Percentiles rank a stretch among this genome's conserved stretches.
These are phyloP conservation scores for Spinacia oleracea DNA, from an alignment of 179 eudicot genomes.

Conservation along the genomic window DNA sequence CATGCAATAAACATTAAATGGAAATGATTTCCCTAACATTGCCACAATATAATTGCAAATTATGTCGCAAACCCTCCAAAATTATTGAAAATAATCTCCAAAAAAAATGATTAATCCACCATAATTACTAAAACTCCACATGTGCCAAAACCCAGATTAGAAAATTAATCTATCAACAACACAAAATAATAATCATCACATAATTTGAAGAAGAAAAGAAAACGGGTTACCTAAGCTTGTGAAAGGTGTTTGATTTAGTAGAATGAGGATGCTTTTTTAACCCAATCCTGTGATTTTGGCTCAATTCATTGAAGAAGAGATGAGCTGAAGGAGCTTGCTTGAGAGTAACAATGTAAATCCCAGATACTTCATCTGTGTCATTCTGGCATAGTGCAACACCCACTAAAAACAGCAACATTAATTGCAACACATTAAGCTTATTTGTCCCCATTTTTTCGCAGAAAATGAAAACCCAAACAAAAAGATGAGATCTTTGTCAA, in stretches of 20 bases:
- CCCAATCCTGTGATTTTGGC: slow-evolving; percentile 21
- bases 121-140: slow-evolving; percentile 24
- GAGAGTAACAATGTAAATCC: slow-evolving; percentile 83
- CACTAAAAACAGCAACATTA: slow-evolving; percentile 21
- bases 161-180: neutral
- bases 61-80: slow-evolving; percentile 3
- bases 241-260: slow-evolving; percentile 43
- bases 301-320: slow-evolving; percentile 36
- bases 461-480: neutral
- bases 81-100: neutral
- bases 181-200: neutral
- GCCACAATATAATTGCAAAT: neutral
- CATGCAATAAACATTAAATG: slow-evolving; percentile 11
- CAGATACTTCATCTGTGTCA: slow-evolving; percentile 43
- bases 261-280: slow-evolving; percentile 37
- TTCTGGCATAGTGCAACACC: slow-evolving; percentile 43
- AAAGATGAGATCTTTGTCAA: slow-evolving; percentile 9
- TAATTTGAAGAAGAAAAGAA: neutral
- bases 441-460: neutral
- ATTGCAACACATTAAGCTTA: slow-evolving; percentile 19
- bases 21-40: slow-evolving; percentile 14
- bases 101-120: slow-evolving; percentile 24
- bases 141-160: slow-evolving; percentile 13
- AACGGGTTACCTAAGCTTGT: slow-evolving; percentile 59
- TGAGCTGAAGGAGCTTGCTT: slow-evolving; percentile 73